These are phyloP conservation scores for Malassezia pachydermatis DNA, from an alignment of 1,284 basidiomycete genomes.

Conservation along the genomic window DNA sequence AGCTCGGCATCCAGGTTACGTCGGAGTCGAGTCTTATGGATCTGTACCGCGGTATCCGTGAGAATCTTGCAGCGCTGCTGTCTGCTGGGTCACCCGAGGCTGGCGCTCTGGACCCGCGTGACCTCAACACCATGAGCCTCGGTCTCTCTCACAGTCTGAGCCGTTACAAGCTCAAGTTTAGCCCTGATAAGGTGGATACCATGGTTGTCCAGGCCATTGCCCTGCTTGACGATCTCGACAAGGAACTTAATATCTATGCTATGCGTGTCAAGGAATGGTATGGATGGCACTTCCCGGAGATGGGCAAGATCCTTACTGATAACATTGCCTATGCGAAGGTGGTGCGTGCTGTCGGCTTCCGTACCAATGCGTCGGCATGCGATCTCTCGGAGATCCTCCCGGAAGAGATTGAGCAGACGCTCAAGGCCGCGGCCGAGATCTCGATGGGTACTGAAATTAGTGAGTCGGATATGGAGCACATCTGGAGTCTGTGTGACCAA, in stretches of 20 bases:
- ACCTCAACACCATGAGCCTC: conserved; percentile 91
- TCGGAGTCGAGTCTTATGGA: conserved; percentile 62
- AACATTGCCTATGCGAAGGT: conserved; percentile 87
- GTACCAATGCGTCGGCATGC: conserved; percentile 77
- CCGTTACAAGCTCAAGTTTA: conserved; percentile 98
- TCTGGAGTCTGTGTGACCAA: conserved; percentile 88
- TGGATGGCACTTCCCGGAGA: conserved; percentile 99
- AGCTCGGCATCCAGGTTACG: conserved; percentile 78
- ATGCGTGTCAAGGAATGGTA: conserved; percentile 99
- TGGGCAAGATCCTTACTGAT: conserved; percentile 95
- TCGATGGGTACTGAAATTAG: conserved; percentile 99
- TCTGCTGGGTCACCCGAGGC: conserved; percentile 31
- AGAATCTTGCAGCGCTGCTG: conserved; percentile 73
- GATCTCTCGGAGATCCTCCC: conserved; percentile 82
- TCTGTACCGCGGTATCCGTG: conserved; percentile 88
- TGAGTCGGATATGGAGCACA: conserved; percentile 86
- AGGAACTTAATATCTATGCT: conserved; percentile 97
- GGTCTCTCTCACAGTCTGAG: conserved; percentile 93
- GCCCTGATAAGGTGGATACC: conserved; percentile 96
- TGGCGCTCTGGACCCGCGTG: conserved; percentile 57
- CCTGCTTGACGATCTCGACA: conserved; percentile 94
- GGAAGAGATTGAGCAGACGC: conserved; percentile 67
- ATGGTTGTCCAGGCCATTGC: conserved; percentile 99
- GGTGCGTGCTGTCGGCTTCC: conserved; percentile 49
- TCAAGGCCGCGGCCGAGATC: conserved; percentile 83